These are phyloP conservation scores for Vickermania spadyakhi DNA, from an alignment of 208 protist species.

Conservation along the genomic window DNA sequence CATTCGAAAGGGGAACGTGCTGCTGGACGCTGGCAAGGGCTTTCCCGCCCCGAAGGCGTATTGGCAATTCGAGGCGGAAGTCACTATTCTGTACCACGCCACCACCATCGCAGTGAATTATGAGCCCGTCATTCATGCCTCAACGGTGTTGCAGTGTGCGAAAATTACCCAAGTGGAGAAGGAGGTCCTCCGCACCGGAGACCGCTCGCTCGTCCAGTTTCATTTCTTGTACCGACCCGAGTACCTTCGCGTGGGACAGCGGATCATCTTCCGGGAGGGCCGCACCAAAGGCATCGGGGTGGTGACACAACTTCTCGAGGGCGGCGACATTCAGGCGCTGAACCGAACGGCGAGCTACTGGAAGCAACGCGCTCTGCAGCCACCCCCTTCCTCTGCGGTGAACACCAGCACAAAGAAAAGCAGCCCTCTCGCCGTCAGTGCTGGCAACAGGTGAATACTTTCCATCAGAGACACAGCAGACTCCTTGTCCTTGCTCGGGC, in stretches of 20 bases:
- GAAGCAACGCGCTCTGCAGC: neutral
- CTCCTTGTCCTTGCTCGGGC: no score
- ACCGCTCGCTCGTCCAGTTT: constrained; percentile 89
- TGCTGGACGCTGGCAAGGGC: constrained; percentile 28
- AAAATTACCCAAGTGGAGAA: constrained; percentile 81
- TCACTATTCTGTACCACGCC: constrained; percentile 96
- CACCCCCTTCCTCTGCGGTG: no score
- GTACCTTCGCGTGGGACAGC: constrained; percentile 85
- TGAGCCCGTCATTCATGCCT: constrained; percentile 95
- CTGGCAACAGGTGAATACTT: no score
- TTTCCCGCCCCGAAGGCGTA: constrained; percentile 49
- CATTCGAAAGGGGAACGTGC: constrained; percentile 94
- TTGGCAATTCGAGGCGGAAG: constrained; percentile 95
- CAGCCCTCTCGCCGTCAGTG: no score
- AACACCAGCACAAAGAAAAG: no score
- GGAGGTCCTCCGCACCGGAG: constrained; percentile 92
- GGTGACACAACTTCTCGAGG: constrained; percentile 61
- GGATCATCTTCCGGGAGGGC: constrained; percentile 93
- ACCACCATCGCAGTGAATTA: constrained; percentile 96
- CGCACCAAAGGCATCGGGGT: constrained; percentile 90
- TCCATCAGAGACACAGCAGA: no score
- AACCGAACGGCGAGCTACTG: constrained; percentile 24
- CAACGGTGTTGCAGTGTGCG: constrained; percentile 84
- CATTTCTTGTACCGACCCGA: constrained; percentile 92
- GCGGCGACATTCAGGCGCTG: constrained; percentile 32